Evolutionary conservation across 495 filamentous ascomycete genomes (phyloP).

Genomic region (Choiromyces venosus): DNA sequence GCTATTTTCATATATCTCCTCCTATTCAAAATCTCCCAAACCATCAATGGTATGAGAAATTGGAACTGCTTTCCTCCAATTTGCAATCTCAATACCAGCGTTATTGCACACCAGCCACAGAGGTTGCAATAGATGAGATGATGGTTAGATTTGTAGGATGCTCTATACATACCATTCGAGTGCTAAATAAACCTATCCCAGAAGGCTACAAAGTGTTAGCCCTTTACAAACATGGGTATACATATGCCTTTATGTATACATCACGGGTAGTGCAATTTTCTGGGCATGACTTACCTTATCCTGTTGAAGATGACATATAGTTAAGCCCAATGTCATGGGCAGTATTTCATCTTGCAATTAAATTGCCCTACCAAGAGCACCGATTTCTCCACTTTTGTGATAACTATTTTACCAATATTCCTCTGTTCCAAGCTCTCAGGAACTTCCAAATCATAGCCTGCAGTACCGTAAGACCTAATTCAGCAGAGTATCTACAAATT

Average conservation of each 20-base stretch:
- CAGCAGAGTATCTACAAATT: not conserved
- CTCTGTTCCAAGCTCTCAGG: not conserved
- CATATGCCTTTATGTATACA: constrained; percentile 11
- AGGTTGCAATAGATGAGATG: no score
- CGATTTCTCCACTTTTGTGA: constrained; percentile 13
- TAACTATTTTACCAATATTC: constrained; percentile 19
- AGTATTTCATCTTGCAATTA: not conserved
- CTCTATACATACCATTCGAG: not conserved
- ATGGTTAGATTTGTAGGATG: not conserved
- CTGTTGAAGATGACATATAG: not conserved
- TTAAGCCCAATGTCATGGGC: not conserved
- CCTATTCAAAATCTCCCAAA: no score
- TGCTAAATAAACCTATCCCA: not conserved
- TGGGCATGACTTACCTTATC: not conserved
- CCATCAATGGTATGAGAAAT: not conserved
- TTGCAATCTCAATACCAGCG: constrained; percentile 2
- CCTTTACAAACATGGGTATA: constrained; percentile 13
- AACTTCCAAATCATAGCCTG: constrained; percentile 4
- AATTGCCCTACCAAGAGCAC: not conserved
- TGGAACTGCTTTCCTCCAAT: no score
- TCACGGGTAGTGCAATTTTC: constrained; percentile 3
- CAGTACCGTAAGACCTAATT: constrained; percentile 1
- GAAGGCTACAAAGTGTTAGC: constrained; percentile 18
- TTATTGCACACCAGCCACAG: not conserved
- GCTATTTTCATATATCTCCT: constrained; percentile 5